Evolutionary conservation across 768 basidiomycete genomes (phyloP), one percentile per base, ranked within the genome.

Genomic region (Lentinula lateritia): DNA sequence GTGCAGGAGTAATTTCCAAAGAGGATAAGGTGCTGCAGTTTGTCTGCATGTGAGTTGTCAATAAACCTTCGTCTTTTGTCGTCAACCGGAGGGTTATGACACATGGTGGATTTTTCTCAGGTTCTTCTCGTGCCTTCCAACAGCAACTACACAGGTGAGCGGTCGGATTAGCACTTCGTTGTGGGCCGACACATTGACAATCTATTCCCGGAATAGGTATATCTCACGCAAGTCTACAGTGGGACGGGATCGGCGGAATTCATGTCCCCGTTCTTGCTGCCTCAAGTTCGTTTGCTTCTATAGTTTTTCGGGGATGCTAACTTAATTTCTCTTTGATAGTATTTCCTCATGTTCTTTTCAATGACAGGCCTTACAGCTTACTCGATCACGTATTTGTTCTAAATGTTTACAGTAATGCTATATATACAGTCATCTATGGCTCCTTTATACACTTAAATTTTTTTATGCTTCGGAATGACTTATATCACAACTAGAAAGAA

Each of bases 201-300:
- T 3, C 46, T 23, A 55, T 16, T 55, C 45, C 32, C 34, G 41
- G 23, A 55, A 39, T 64, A 88, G 80, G 86, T 88, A 0, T 81
- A 80, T 60, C 71, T 89, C 41, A 88, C 86, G 1, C 86, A 89
- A 66, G 80, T 86, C 8, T 83, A 86, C 66, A 87, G 85, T 50
- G 85, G 83, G 2, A 86, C 84, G 1, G 88, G 89, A 32, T 78
- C 74, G 34, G 84, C 86, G 5, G 84, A 86, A 52, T 80, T 87
- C 65, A 71, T 89, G 4, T 76, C 85, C 1, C 76, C 82, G 5
- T 88, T 88, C 67, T 74, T 89, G 50, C 83, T 89, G 39, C 86
- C 85, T 12, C 88, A 60, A 39, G 59, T 60, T 50, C 18, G 58
- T 55, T 39, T 15, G 18, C 15, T 41, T 79, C 64, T 81, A 79